Percentiles rank a stretch among this genome's conserved stretches.
These are phyloP conservation scores for Eutypa lata DNA, from an alignment of 2,329 filamentous ascomycete genomes.

Conservation along the genomic window DNA sequence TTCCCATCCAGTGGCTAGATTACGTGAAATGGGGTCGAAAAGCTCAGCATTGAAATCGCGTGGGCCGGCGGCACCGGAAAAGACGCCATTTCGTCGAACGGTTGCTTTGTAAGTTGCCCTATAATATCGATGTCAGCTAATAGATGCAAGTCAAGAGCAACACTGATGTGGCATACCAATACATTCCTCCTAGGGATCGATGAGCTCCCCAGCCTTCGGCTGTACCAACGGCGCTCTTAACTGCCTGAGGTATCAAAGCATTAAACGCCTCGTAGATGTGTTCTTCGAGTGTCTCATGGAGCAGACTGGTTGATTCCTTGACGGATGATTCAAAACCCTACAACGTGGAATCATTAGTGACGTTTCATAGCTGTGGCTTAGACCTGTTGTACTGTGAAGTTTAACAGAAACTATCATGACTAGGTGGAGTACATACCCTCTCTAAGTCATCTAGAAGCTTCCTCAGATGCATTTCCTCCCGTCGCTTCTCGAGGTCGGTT, in stretches of 20 bases:
- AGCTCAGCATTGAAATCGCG: conserved; percentile 25
- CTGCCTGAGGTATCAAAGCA: conserved; percentile 35
- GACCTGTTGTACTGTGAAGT: too few relatives aligned
- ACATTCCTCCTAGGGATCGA: conserved; percentile 41
- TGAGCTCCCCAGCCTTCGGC: conserved; percentile 37
- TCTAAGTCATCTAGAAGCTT: conserved; percentile 16
- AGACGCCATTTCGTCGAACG: conserved; percentile 25
- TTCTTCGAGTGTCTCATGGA: conserved; percentile 37
- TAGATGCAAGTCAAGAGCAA: neutral
- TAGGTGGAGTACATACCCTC: conserved; percentile 14
- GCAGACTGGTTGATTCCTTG: conserved; percentile 32
- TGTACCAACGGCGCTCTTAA: conserved; percentile 31
- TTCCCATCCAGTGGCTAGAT: conserved; percentile 24
- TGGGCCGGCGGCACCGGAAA: conserved; percentile 23
- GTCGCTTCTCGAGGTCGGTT: conserved; percentile 11
- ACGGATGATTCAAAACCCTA: conserved; percentile 37
- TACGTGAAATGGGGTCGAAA: conserved; percentile 20
- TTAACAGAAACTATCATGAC: too few relatives aligned
- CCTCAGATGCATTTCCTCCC: conserved; percentile 14
- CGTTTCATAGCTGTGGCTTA: too few relatives aligned
- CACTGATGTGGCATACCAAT: conserved; percentile 26
- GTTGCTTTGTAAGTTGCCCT: conserved; percentile 51
- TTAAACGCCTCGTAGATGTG: conserved; percentile 45
- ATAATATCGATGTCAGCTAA: neutral
- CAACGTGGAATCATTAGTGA: neutral